Conservation (phyloP, 768 basidiomycete genomes). For the Pisolithus tinctorius region DNA sequence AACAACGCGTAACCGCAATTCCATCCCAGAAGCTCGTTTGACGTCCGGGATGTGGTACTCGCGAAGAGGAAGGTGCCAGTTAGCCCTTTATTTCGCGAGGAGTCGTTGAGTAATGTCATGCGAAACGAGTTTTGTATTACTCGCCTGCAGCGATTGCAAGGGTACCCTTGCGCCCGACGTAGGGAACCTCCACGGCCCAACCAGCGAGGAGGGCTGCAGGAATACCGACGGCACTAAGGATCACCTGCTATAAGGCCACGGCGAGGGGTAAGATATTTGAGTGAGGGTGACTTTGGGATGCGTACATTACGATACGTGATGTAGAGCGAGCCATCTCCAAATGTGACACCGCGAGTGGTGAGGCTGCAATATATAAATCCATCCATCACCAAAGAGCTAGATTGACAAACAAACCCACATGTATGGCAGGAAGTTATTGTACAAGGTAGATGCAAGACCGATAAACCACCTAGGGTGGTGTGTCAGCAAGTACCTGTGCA, state of each 20-base stretch:
- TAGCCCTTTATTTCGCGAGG: constrained; percentile 46
- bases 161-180: constrained; percentile 61
- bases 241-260: constrained; percentile 48
- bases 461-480: constrained; percentile 48
- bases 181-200: constrained; percentile 59
- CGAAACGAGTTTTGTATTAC: constrained; percentile 22
- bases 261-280: not conserved
- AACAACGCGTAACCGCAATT: constrained; percentile 70
- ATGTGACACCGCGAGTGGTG: constrained; percentile 54
- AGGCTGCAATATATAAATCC: constrained; percentile 33
- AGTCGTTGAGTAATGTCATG: constrained; percentile 38
- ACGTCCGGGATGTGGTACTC: constrained; percentile 67
- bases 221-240: constrained; percentile 59
- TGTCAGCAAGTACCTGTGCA: not conserved
- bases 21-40: constrained; percentile 67
- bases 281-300: not conserved
- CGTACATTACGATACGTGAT: constrained; percentile 68
- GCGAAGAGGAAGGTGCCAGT: constrained; percentile 72
- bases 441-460: constrained; percentile 68
- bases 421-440: constrained; percentile 48
- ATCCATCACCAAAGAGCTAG: not conserved
- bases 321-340: constrained; percentile 64
- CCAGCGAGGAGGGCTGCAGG: constrained; percentile 71
- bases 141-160: constrained; percentile 56
- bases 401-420: constrained; percentile 30